phyloP scores from a whole-genome alignment of 78 protist genomes.

The Chrysochromulina parva region DNA sequence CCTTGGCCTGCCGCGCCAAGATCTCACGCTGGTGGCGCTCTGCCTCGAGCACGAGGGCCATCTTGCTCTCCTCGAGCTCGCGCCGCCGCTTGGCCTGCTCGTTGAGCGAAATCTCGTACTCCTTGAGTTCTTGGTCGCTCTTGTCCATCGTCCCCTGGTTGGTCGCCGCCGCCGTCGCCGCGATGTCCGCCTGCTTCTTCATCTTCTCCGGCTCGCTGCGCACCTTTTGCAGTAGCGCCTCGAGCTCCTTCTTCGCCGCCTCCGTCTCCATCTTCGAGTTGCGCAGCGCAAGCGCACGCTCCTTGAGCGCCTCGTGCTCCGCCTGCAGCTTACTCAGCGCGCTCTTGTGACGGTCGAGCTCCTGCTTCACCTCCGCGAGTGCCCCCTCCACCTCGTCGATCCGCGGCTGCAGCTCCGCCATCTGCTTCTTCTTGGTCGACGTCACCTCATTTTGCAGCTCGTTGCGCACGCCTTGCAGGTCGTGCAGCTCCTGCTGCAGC shows the following conservation, averaged over 20 bases:
- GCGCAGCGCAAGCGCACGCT: not conserved
- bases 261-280: not conserved
- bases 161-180: not conserved
- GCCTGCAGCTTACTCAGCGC: no score
- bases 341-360: not conserved
- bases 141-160: no score
- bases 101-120: not conserved
- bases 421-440: not conserved
- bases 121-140: not conserved
- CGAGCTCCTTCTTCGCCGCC: not conserved
- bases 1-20: not conserved
- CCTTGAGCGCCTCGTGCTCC: not conserved
- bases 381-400: not conserved
- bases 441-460: not conserved
- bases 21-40: not conserved
- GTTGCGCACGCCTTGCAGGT: not conserved
- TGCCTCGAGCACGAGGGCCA: not conserved
- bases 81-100: not conserved
- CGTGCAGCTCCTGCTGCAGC: constrained; percentile 26
- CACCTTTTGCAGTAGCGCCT: not conserved
- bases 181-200: constrained; percentile 25
- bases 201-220: constrained; percentile 15
- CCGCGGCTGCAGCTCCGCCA: constrained; percentile 1
- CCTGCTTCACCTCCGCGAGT: not conserved
- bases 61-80: constrained; percentile 9